Evolutionary conservation across 345 rosid genomes (phyloP).

Genomic region (Linum usitatissimum): DNA sequence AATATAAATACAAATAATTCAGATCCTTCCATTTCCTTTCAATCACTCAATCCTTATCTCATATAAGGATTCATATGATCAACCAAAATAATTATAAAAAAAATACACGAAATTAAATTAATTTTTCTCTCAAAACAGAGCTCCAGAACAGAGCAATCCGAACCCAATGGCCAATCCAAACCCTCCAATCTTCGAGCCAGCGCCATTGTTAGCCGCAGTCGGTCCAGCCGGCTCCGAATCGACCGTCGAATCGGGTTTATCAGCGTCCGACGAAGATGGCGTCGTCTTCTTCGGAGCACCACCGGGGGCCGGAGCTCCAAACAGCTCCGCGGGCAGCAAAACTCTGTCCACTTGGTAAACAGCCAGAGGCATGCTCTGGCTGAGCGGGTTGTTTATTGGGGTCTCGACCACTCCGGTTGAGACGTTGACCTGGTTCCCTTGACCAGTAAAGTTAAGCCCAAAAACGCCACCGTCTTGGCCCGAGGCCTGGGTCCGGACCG

Average conservation of each 20-base stretch:
- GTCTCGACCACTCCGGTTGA: slow-evolving; percentile 56
- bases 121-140: no score
- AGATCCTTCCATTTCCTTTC: no score
- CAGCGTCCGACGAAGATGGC: not conserved
- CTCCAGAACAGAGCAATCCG: no score
- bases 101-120: no score
- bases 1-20: no score
- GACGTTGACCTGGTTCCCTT: slow-evolving; percentile 69
- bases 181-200: no score
- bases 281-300: not conserved
- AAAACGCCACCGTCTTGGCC: slow-evolving; percentile 29
- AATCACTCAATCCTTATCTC: no score
- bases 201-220: no score
- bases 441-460: slow-evolving; percentile 62
- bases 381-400: slow-evolving; percentile 47
- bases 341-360: slow-evolving; percentile 76
- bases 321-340: slow-evolving; percentile 53
- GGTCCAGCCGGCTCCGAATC: not conserved
- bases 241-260: not conserved
- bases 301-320: slow-evolving; percentile 13
- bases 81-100: no score
- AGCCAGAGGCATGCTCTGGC: slow-evolving; percentile 45
- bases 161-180: no score
- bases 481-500: slow-evolving; percentile 55
- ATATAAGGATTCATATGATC: no score